Evolutionary conservation across 2,329 filamentous ascomycete genomes (phyloP).

Genomic region (Alternaria burnsii): DNA sequence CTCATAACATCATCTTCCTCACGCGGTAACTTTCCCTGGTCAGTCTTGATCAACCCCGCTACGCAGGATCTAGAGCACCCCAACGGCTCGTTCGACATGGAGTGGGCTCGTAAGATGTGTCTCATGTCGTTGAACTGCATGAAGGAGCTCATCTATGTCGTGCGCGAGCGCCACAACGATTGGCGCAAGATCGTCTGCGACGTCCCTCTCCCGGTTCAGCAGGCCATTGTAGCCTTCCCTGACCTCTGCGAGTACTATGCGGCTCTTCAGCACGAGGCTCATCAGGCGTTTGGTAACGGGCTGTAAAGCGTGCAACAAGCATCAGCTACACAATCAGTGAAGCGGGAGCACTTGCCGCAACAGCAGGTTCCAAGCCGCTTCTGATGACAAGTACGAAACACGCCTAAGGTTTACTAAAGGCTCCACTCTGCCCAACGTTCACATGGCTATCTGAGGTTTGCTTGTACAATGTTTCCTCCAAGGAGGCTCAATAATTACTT

Average conservation of each 20-base stretch:
- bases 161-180: slow-evolving; percentile 25
- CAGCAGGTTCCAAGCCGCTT: not conserved
- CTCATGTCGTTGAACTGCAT: slow-evolving; percentile 31
- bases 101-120: slow-evolving; percentile 26
- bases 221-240: slow-evolving; percentile 27
- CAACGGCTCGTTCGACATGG: slow-evolving; percentile 29
- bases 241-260: slow-evolving; percentile 31
- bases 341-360: not conserved
- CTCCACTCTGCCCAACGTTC: not conserved
- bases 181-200: slow-evolving; percentile 34
- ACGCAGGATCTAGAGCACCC: slow-evolving; percentile 36
- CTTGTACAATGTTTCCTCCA: not conserved
- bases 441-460: not conserved
- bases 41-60: slow-evolving; percentile 36
- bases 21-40: slow-evolving; percentile 30
- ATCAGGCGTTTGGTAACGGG: slow-evolving; percentile 28
- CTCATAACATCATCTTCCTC: slow-evolving; percentile 10
- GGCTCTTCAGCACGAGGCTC: slow-evolving; percentile 28
- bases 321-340: not conserved
- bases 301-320: not conserved
- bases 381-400: not conserved
- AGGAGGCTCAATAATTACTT: not conserved
- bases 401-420: not conserved
- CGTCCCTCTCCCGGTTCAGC: slow-evolving; percentile 27
- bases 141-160: slow-evolving; percentile 25